Conservation (phyloP, 1,139 yeast genomes). For the Debaryomyces udenii region DNA sequence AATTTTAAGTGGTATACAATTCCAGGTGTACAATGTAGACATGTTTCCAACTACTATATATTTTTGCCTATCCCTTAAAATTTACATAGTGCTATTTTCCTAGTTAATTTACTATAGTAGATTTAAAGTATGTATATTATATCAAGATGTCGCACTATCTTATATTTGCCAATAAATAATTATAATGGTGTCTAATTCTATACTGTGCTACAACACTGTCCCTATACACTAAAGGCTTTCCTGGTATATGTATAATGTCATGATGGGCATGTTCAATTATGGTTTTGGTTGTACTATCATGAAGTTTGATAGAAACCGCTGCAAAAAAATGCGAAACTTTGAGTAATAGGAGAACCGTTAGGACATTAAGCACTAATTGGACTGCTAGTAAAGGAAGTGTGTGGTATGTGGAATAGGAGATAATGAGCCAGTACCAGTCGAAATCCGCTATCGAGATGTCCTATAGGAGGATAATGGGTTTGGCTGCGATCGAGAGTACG, state of each 20-base stretch:
- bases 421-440: too few relatives aligned
- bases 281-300: too few relatives aligned
- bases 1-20: slow-evolving; percentile 10
- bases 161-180: neutral
- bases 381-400: neutral
- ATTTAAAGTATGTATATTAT: slow-evolving; percentile 9
- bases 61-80: slow-evolving; percentile 9
- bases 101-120: slow-evolving; percentile 7
- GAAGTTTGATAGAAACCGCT: neutral
- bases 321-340: neutral
- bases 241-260: too few relatives aligned
- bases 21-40: slow-evolving; percentile 6
- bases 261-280: too few relatives aligned
- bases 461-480: too few relatives aligned
- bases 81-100: slow-evolving; percentile 1
- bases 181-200: neutral
- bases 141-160: slow-evolving; percentile 7
- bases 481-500: too few relatives aligned
- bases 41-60: slow-evolving; percentile 7
- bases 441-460: too few relatives aligned
- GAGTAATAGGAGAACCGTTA: too few relatives aligned
- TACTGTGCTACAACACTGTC: neutral
- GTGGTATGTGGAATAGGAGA: neutral
- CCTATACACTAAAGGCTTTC: too few relatives aligned
- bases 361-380: too few relatives aligned